A percentile compares a stretch with the other conserved stretches of the same genome.
These are phyloP conservation scores for Nicotiana paniculata DNA, from an alignment of 257 asterid genomes.

Conservation along the genomic window DNA sequence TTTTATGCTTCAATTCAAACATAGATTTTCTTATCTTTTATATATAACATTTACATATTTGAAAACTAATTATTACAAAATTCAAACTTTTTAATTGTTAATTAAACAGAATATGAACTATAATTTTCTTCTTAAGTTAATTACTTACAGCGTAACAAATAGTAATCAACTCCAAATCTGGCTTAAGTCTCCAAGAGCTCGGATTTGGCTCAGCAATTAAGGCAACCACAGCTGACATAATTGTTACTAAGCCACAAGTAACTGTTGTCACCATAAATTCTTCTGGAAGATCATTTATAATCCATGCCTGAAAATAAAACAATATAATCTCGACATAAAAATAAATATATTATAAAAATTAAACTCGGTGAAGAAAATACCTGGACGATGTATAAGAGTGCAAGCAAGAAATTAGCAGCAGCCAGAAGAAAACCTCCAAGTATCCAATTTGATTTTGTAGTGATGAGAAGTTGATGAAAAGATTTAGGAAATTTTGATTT, in stretches of 20 bases:
- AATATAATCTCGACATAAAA: too few relatives aligned
- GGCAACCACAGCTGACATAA: conserved; percentile 5
- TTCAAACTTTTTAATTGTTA: not conserved
- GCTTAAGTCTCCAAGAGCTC: not conserved
- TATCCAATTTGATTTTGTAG: conserved; percentile 4
- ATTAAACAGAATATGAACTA: not conserved
- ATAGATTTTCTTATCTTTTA: too few relatives aligned
- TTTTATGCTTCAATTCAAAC: too few relatives aligned
- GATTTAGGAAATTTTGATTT: not conserved
- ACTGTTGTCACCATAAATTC: not conserved
- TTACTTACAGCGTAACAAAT: conserved; percentile 6
- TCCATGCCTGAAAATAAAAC: not conserved
- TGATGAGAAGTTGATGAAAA: not conserved
- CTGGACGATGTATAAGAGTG: conserved; percentile 2
- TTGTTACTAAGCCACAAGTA: not conserved
- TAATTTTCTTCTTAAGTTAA: not conserved
- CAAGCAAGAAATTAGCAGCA: not conserved
- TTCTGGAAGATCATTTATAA: not conserved
- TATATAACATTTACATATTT: too few relatives aligned
- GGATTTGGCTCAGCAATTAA: not conserved
- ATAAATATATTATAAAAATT: not conserved
- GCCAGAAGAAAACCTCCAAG: conserved; percentile 1
- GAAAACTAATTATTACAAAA: too few relatives aligned
- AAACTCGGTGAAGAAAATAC: not conserved
- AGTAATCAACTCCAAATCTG: conserved; percentile 6